phyloP scores from a whole-genome alignment of 352 stramenopile species.

The Pythium dissimile region DNA sequence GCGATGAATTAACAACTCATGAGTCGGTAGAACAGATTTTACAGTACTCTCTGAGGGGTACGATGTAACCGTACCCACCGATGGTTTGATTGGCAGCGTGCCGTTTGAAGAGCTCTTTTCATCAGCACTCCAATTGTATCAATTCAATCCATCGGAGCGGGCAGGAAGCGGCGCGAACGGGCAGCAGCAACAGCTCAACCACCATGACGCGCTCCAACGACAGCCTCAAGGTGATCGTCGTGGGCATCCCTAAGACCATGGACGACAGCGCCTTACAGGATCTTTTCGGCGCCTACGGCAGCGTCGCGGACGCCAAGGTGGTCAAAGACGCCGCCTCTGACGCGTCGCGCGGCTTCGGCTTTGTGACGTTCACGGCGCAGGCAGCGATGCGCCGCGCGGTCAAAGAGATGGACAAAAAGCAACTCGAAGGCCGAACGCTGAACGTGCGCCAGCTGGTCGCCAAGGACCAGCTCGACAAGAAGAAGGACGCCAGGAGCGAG shows the following conservation, averaged over 20 bases:
- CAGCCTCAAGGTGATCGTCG: conserved; percentile 84
- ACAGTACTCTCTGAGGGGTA: neutral
- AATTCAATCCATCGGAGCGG: neutral
- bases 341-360: conserved; percentile 73
- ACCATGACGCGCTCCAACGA: conserved; percentile 64
- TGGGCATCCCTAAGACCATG: conserved; percentile 71
- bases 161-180: no score
- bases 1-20: no score
- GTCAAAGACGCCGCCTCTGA: conserved; percentile 58
- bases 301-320: conserved; percentile 70
- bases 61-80: neutral
- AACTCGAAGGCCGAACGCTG: conserved; percentile 62
- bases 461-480: conserved; percentile 62
- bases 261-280: conserved; percentile 64
- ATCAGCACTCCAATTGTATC: neutral
- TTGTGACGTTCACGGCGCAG: conserved; percentile 74
- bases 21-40: no score
- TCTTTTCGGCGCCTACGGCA: conserved; percentile 72
- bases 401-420: conserved; percentile 73
- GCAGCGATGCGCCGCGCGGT: conserved; percentile 72
- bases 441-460: conserved; percentile 71
- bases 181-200: neutral
- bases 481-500: conserved; percentile 37
- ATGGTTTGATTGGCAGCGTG: conserved; percentile 27
- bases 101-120: conserved; percentile 15